Conservation (phyloP, 805 yeast species). For the Metschnikowia proteae region DNA sequence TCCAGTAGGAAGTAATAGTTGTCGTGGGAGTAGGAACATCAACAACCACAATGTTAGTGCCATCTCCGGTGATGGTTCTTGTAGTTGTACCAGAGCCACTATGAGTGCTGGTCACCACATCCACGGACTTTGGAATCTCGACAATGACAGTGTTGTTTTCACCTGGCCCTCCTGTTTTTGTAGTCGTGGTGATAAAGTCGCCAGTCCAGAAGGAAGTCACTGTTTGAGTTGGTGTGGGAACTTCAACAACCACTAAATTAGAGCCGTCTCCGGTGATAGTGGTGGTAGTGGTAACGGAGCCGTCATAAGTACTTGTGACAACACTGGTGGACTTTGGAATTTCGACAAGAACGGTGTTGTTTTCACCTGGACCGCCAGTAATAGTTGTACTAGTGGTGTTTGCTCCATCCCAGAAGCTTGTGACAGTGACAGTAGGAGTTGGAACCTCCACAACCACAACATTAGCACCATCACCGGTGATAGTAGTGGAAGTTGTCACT, state of each 20-base stretch:
- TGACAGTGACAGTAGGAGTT: slow-evolving; percentile 4
- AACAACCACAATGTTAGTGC: no score
- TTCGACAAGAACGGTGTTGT: slow-evolving; percentile 18
- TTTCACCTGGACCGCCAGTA: background rate
- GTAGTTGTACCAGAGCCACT: no score
- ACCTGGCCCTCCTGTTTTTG: no score
- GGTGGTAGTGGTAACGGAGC: background rate
- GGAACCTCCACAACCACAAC: slow-evolving; percentile 6
- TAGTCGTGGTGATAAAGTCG: no score
- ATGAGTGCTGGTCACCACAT: no score
- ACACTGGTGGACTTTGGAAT: slow-evolving; percentile 7
- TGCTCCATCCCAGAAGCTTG: slow-evolving; percentile 2
- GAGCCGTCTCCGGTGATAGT: background rate
- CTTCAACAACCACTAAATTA: slow-evolving; percentile 14
- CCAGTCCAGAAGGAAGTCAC: slow-evolving; percentile 6
- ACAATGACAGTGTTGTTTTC: no score
- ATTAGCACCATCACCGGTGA: slow-evolving; percentile 11
- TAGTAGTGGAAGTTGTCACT: background rate
- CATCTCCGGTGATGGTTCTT: no score
- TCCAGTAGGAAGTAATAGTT: no score
- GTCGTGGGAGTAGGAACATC: no score
- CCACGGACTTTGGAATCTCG: no score
- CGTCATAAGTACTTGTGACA: slow-evolving; percentile 10
- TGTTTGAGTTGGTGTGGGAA: slow-evolving; percentile 13
- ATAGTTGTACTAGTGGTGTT: slow-evolving; percentile 1